Percentiles rank a stretch among this genome's conserved stretches.
phyloP scores from a whole-genome alignment of 257 asterid genomes.

The Knoxia roxburghii region DNA sequence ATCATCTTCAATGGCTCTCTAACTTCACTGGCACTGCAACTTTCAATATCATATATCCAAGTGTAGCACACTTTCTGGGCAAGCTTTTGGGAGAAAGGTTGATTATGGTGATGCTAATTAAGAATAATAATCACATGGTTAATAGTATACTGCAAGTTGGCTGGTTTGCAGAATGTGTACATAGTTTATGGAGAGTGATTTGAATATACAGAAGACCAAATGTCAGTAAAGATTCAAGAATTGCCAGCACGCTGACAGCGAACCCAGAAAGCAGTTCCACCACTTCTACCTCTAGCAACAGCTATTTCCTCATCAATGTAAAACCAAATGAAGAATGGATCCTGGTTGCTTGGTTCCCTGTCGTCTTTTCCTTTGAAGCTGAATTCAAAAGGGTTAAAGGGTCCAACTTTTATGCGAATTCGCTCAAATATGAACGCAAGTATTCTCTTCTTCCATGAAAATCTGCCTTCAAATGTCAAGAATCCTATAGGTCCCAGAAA shows the following conservation, averaged over 20 bases:
- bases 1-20: no score
- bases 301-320: slow-evolving; percentile 88
- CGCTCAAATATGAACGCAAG: slow-evolving; percentile 74
- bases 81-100: no score
- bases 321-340: slow-evolving; percentile 87
- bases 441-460: slow-evolving; percentile 79
- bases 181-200: no score
- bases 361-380: slow-evolving; percentile 62
- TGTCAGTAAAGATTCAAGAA: slow-evolving; percentile 10
- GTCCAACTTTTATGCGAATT: slow-evolving; percentile 70
- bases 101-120: no score
- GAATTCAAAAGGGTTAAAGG: slow-evolving; percentile 60
- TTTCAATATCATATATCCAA: no score
- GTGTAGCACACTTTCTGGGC: no score
- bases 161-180: slow-evolving; percentile 3
- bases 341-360: slow-evolving; percentile 66
- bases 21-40: no score
- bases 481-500: slow-evolving; percentile 70
- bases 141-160: no score
- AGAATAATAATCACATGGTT: no score
- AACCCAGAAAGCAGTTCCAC: slow-evolving; percentile 97
- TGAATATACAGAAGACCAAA: neutral
- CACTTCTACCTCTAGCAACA: slow-evolving; percentile 93
- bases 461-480: slow-evolving; percentile 74
- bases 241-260: slow-evolving; percentile 44